Evolutionary conservation across 768 basidiomycete species (phyloP).

Genomic region (Tulasnella sp.): DNA sequence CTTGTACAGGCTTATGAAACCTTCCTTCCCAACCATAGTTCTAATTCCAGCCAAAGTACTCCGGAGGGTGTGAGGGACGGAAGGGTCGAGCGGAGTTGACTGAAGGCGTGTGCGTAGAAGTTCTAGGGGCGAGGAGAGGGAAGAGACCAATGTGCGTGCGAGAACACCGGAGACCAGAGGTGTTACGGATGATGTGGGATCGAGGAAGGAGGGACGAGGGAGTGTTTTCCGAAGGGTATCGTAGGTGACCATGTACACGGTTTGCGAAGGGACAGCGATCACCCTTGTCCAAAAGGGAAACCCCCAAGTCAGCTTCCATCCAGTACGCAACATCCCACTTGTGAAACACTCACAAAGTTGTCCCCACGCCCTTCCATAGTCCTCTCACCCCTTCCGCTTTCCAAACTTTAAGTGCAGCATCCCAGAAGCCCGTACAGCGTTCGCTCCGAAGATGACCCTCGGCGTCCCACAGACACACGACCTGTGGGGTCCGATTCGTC

Average conservation of each 20-base stretch:
- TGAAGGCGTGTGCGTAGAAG: slow-evolving; percentile 90
- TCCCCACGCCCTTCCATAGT: slow-evolving; percentile 93
- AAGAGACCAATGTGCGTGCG: slow-evolving; percentile 71
- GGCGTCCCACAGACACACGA: slow-evolving; percentile 75
- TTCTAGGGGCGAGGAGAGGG: slow-evolving; percentile 79
- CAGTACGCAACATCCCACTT: neutral
- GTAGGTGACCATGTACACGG: slow-evolving; percentile 92
- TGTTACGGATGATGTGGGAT: slow-evolving; percentile 43
- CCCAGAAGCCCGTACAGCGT: slow-evolving; percentile 75
- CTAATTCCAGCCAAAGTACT: slow-evolving; percentile 47
- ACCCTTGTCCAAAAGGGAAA: slow-evolving; percentile 42
- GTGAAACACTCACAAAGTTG: slow-evolving; percentile 61
- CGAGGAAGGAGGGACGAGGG: slow-evolving; percentile 43
- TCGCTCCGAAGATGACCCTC: slow-evolving; percentile 56
- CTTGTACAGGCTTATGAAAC: slow-evolving; percentile 71
- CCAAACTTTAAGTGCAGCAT: slow-evolving; percentile 73
- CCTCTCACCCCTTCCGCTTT: slow-evolving; percentile 74
- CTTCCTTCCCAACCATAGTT: slow-evolving; percentile 51
- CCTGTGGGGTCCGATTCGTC: slow-evolving; percentile 26
- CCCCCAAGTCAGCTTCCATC: slow-evolving; percentile 11
- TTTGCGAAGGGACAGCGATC: slow-evolving; percentile 86
- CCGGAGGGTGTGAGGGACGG: slow-evolving; percentile 65
- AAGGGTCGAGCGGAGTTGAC: slow-evolving; percentile 65
- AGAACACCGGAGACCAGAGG: slow-evolving; percentile 78
- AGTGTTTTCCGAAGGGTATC: slow-evolving; percentile 68